Evolutionary conservation across 768 basidiomycete species (phyloP).

Genomic region (Tubosaeta brunneosetosa): DNA sequence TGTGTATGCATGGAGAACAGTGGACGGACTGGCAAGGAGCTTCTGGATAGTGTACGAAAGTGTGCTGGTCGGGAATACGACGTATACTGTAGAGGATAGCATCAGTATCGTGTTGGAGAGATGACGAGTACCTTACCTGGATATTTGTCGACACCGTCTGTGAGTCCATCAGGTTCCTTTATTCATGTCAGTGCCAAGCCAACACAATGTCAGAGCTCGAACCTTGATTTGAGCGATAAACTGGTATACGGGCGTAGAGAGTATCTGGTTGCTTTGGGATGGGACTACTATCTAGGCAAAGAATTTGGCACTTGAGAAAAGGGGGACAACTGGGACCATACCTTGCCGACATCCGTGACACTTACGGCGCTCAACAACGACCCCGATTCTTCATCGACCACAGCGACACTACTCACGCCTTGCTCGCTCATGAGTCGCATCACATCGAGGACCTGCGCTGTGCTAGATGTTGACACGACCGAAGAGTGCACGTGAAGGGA

Average conservation of each 20-base stretch:
- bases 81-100: conserved; percentile 52
- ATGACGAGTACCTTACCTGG: conserved; percentile 46
- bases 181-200: conserved; percentile 1
- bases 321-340: conserved; percentile 21
- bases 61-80: conserved; percentile 59
- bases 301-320: neutral
- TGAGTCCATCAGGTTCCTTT: conserved; percentile 68
- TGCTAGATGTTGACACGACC: conserved; percentile 59
- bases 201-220: conserved; percentile 3
- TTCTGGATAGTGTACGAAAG: conserved; percentile 74
- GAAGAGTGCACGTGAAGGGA: conserved; percentile 59
- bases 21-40: conserved; percentile 68
- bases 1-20: neutral
- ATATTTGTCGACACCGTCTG: conserved; percentile 74
- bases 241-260: conserved; percentile 62
- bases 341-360: conserved; percentile 79
- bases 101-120: neutral
- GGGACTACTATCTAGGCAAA: conserved; percentile 64
- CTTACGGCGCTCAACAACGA: conserved; percentile 70
- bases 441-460: conserved; percentile 65
- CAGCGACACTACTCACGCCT: conserved; percentile 79
- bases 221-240: conserved; percentile 75
- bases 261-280: conserved; percentile 72
- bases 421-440: conserved; percentile 85
- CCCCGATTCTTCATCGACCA: conserved; percentile 62